Base-by-base conservation (phyloP, 2,329 filamentous ascomycete species). In the Simplicillium sp. region DNA sequence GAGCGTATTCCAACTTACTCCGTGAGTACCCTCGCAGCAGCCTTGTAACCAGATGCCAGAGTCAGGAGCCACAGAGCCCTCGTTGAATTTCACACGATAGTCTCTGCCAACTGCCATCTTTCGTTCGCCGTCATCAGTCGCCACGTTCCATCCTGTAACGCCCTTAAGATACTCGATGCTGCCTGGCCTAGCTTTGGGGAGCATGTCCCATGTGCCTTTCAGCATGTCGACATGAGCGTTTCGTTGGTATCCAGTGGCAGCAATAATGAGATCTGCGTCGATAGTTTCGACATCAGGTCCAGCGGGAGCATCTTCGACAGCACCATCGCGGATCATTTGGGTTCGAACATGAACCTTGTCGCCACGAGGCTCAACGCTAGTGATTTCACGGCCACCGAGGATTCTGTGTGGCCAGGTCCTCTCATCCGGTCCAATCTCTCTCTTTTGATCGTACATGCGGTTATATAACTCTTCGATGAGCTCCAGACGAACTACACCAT, bases 41-140 rank as follows among this genome's bases (percentile, higher is more conserved):
- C 90, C 90, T 60, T 97, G 92, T 52, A 97, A 70, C 83, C 86
- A 97, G 44, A 97, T 71, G 3, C 89, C 89, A 12, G 87, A 83
- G 35, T 81, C 77, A 1, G 71, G 57, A n/a, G 78, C 73, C 29
- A 97, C 82, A 37, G 75, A 71, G 25, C 75, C 80, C 2, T 75
- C 66, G 37, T 75, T 71, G 56, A 94, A 87, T 44, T 80, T 67
- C 37, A 96, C 77, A 39, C 73, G 73, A 61, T 97, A 97, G 58
- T 96, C 77, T 40, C 90, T 75, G 28, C 71, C 70, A 2, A 95
- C 84, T 13, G 71, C 69, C 65, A 87, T 82, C 44, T 75, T 63
- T 40, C 57, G 58, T 51, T 60, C 57, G 15, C 60, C 58, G 37
- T 60, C 48, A n/a, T 57, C 53, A 7, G 58, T 60, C 34, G 59